Base-by-base conservation (phyloP, 2,329 filamentous ascomycete genomes). In the Venturia nashicola region DNA sequence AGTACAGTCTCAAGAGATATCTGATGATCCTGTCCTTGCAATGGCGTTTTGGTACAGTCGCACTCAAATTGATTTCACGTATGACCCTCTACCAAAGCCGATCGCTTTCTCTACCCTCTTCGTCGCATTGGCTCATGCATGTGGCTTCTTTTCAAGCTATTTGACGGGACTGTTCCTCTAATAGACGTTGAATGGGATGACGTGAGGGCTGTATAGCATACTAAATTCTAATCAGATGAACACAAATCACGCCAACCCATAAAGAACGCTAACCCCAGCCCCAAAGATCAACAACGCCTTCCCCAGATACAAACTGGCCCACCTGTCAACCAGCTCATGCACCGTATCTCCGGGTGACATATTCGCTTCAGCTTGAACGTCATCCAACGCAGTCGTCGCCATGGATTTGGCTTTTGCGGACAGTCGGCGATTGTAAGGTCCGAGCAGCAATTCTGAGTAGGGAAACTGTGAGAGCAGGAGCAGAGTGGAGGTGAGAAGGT, bases 271-370 rank as follows among this genome's bases (percentile, higher is more conserved):
- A 3, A 11, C 27, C 27, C 51, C 51, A 36, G 51, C 51, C 27
- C 27, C 51, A 18, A 57, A 16, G 32, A 57, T 6, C 32, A 57
- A 57, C 32, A 57, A 36, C 7, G 32, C 27, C 51, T 57, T 57
- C 16, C 51, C 51, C 27, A 57, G 32, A 36, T 57, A 57, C 32
- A 57, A 36, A 36, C 8, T 57, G 5, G 51, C 51, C 51, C 51
- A 57, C 18, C 51, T 34, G 18, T 57, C 51, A 34, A 57, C 51
- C 32, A 57, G 16, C n/a, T 57, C 51, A 20, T 57, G 51, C 14
- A 57, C 51, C 27, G 51, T 57, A n/a, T 57, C 51, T 36, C 51
- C 51, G 2, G 51, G 51, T n/a, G 51, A 57, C 51, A 57, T 57
- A 3, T 36, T 5, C 51, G 51, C 51, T 27, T 57, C 51, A 14